These are phyloP conservation scores for Aspergillus calidoustus DNA, from an alignment of 2,329 filamentous ascomycete genomes.

Conservation along the genomic window DNA sequence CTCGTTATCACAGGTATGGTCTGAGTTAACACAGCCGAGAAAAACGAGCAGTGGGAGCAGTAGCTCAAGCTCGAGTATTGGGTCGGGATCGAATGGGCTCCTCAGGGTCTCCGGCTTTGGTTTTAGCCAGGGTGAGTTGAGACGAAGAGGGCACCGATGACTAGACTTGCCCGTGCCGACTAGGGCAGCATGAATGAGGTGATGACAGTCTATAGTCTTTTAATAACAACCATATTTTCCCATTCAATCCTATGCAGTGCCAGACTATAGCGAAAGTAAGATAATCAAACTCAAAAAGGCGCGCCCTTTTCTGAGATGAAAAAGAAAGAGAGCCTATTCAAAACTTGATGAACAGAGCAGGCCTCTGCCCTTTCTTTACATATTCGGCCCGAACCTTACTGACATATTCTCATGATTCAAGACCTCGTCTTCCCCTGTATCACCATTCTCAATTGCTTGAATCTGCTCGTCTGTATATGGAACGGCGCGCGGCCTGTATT, in stretches of 20 bases:
- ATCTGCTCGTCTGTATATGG: background rate
- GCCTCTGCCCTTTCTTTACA: background rate
- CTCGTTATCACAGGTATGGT: constrained; percentile 85
- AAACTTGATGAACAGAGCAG: background rate
- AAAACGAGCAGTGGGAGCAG: constrained; percentile 33
- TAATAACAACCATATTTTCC: background rate
- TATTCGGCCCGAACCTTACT: background rate
- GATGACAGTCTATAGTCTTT: background rate
- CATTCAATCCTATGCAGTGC: background rate
- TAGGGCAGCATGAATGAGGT: background rate
- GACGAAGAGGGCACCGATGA: constrained; percentile 42
- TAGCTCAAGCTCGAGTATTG: constrained; percentile 32
- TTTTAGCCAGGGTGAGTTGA: constrained; percentile 36
- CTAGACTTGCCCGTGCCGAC: background rate
- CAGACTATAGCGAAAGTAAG: background rate
- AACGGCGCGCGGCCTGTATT: background rate
- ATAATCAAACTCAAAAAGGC: too few relatives aligned
- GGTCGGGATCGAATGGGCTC: constrained; percentile 32
- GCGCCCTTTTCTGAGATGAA: too few relatives aligned
- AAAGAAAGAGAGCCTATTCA: background rate
- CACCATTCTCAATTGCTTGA: background rate
- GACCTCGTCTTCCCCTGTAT: background rate
- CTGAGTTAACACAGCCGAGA: constrained; percentile 61
- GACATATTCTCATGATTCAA: background rate
- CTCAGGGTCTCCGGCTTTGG: constrained; percentile 38